Conservation (phyloP, 75 land plant genomes). For the Cryptomeria japonica region DNA sequence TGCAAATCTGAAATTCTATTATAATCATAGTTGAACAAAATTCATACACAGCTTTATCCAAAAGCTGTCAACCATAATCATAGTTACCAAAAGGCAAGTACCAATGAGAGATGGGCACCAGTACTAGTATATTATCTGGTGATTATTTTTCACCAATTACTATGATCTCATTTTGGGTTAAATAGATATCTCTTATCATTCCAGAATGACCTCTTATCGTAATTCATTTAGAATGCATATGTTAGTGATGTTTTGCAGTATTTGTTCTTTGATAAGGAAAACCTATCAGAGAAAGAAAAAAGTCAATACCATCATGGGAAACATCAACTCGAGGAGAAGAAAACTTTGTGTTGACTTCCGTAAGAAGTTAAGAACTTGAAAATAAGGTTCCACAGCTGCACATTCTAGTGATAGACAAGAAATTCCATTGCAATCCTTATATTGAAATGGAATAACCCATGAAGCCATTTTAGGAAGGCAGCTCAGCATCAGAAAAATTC, state of each 20-base stretch:
- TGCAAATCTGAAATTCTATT: no score
- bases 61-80: no score
- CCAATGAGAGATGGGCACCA: no score
- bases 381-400: background rate
- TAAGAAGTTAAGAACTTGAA: background rate
- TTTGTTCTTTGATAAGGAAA: background rate
- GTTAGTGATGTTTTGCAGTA: background rate
- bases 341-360: background rate
- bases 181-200: background rate
- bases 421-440: background rate
- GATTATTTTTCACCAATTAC: background rate
- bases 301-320: background rate
- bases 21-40: no score
- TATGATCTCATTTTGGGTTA: background rate
- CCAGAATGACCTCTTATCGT: background rate
- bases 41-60: no score
- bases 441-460: background rate
- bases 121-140: no score
- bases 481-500: background rate
- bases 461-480: background rate
- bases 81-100: no score
- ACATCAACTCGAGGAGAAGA: background rate
- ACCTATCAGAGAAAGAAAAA: background rate
- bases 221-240: background rate
- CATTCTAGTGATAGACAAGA: background rate